Base-by-base conservation (phyloP, 371 early-diverging fungal genomes). In the Mortierella sp. region DNA sequence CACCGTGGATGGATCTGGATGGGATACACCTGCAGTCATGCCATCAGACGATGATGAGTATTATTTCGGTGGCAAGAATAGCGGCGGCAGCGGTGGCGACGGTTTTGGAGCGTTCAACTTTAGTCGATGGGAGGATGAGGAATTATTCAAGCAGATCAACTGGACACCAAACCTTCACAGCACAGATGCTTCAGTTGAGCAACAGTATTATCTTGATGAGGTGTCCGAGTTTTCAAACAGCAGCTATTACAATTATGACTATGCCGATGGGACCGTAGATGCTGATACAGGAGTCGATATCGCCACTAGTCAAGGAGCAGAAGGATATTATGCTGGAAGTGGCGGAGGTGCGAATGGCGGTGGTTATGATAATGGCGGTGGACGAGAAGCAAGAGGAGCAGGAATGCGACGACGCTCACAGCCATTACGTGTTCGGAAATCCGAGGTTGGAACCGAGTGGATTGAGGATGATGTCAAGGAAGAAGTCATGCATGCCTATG, bases 1-100 rank as follows among this genome's bases (percentile, higher is more conserved):
- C 7, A 54, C 65, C 19, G 75, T 47, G 0, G 75, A 70, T 35
- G 80, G 71, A 22, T 54, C 70, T 31, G 80, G 80, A 53, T 80
- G 80, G 80, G 80, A 70, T 13, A 80, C 80, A 9, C 80, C 80
- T 10, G 80, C 80, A 3, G 70, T 80, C 22, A 37, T 80, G 70
- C 80, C 80, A 0, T 80, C 80, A 12, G 80, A 80, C 32, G 80
- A 80, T 22, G 80, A 80, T 9, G 65, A 63, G 3, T 56, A 45
- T 47, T 51, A 29, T 23, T 35, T 29, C 28, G 66, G 66, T 7
- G 17, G 53, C 31, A 60, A 42, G 53, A 47, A 60, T 12, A 49
- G 5, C 49, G 23, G 49, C 23, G 28, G 28, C 13, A 23, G 28
- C 19, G 15, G 15, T 28, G 53, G 28, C 5, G 28, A 26, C 28